phyloP scores from a whole-genome alignment of 495 filamentous ascomycete genomes.

The Penicillium odoratum region DNA sequence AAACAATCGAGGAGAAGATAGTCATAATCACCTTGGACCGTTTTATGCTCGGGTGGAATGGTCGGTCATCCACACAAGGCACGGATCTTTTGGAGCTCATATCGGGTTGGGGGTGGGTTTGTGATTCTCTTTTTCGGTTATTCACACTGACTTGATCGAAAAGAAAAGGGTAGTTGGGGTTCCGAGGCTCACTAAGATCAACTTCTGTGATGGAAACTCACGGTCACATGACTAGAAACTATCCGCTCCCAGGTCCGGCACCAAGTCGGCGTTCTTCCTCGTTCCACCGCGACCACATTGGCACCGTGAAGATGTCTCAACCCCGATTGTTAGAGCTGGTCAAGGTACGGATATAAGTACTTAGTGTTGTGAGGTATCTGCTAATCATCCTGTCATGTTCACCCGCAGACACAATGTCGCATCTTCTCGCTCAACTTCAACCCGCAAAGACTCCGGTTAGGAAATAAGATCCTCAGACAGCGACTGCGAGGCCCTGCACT shows the following conservation, averaged over 20 bases:
- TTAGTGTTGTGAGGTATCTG: not conserved
- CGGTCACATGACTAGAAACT: slow-evolving; percentile 8
- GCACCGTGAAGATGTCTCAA: slow-evolving; percentile 60
- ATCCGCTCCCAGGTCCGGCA: not conserved
- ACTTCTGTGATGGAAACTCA: not conserved
- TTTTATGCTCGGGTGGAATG: not conserved
- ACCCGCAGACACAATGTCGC: slow-evolving; percentile 73
- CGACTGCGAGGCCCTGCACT: slow-evolving; percentile 75
- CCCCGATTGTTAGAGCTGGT: slow-evolving; percentile 73
- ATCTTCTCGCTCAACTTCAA: slow-evolving; percentile 93
- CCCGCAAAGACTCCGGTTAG: slow-evolving; percentile 72
- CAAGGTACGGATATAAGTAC: slow-evolving; percentile 59
- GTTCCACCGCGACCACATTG: slow-evolving; percentile 1
- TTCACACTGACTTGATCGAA: not conserved
- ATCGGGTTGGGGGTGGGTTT: too few relatives aligned
- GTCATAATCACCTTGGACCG: slow-evolving; percentile 13
- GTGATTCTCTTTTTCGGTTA: not conserved
- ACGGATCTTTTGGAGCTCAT: slow-evolving; percentile 15
- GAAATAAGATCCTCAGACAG: slow-evolving; percentile 86
- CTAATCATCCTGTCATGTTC: slow-evolving; percentile 2
- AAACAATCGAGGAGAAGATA: not conserved
- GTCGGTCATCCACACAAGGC: not conserved
- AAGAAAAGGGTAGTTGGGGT: not conserved
- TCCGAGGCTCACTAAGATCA: not conserved
- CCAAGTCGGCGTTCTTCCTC: not conserved